Percentiles rank a stretch among this genome's conserved stretches.
Conservation (phyloP, 1,139 yeast species). For the Candida sojae region DNA sequence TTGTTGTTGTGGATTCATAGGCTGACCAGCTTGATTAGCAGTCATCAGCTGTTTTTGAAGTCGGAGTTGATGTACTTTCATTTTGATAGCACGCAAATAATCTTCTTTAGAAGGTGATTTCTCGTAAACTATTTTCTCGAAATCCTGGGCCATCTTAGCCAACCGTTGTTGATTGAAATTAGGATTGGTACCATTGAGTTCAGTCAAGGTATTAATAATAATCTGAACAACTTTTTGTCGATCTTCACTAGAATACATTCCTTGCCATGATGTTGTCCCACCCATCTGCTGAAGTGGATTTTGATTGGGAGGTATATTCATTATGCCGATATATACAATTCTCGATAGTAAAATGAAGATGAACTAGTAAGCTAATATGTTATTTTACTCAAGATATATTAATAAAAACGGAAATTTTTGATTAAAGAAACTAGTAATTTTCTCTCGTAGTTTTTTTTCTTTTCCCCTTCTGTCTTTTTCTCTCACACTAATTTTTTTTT, state of each 20-base stretch:
- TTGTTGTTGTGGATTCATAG: conserved; percentile 6
- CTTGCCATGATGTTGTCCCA: conserved; percentile 32
- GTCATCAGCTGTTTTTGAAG: conserved; percentile 13
- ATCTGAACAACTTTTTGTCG: conserved; percentile 46
- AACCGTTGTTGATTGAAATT: conserved; percentile 42
- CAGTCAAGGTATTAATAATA: conserved; percentile 40
- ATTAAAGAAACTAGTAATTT: background rate
- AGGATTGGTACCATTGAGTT: conserved; percentile 35
- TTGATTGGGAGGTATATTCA: conserved; percentile 9
- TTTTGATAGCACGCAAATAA: conserved; percentile 39
- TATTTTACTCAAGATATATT: too few species aligned
- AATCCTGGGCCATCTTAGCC: conserved; percentile 45
- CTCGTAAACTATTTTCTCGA: conserved; percentile 44
- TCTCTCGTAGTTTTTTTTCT: background rate
- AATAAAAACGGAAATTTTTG: too few species aligned
- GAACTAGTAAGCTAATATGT: too few species aligned
- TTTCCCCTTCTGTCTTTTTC: background rate
- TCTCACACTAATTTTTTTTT: background rate
- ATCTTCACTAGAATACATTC: conserved; percentile 39
- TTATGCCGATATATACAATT: background rate
- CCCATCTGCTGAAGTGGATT: conserved; percentile 4
- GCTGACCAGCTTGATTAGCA: conserved; percentile 7
- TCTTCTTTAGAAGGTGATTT: conserved; percentile 43
- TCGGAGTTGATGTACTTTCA: conserved; percentile 42
- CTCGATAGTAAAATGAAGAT: too few species aligned